Conservation (phyloP, 371 early-diverging fungal genomes). For the Mortierella sp. region DNA sequence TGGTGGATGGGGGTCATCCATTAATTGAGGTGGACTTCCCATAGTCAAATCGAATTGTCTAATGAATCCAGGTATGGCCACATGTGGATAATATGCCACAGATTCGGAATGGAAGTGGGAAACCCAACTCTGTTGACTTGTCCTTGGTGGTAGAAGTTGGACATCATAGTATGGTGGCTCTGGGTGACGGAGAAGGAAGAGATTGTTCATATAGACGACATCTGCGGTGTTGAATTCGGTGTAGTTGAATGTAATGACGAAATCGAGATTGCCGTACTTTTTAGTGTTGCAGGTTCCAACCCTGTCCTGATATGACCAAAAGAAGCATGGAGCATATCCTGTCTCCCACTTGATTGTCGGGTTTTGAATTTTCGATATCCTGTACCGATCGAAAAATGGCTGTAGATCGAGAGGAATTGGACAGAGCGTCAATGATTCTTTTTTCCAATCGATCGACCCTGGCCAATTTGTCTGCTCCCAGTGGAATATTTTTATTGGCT, state of each 20-base stretch:
- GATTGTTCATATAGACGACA: background rate
- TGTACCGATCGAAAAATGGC: background rate
- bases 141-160: background rate
- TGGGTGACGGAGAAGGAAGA: background rate
- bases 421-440: background rate
- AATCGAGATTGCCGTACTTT: background rate
- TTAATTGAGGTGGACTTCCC: background rate
- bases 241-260: background rate
- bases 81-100: background rate
- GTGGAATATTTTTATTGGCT: background rate
- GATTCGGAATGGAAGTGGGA: conserved; percentile 2
- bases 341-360: background rate
- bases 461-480: background rate
- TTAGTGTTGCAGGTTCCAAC: background rate
- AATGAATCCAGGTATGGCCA: background rate
- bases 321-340: conserved; percentile 1
- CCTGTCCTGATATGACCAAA: background rate
- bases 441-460: background rate
- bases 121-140: background rate
- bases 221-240: background rate
- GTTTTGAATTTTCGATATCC: background rate
- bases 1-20: background rate
- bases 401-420: background rate
- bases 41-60: background rate
- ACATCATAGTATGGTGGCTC: background rate